A percentile compares a stretch with the other conserved stretches of the same genome.
Evolutionary conservation across 441 rosid genomes (phyloP).

Genomic region (Gossypium lobatum): DNA sequence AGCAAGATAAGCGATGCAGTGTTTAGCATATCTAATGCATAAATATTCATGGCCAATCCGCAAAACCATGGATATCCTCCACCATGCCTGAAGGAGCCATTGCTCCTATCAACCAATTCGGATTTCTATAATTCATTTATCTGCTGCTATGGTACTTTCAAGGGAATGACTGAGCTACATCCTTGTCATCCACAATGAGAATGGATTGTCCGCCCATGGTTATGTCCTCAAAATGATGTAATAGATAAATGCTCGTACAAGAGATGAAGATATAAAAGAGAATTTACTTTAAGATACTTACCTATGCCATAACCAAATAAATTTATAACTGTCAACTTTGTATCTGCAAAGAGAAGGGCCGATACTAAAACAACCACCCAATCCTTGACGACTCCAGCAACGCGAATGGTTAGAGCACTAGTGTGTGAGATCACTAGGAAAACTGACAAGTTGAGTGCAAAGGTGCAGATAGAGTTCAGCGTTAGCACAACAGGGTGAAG

Average conservation of each 20-base stretch:
- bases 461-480: conserved; percentile 86
- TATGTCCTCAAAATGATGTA: background rate
- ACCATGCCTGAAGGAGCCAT: background rate
- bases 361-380: conserved; percentile 80
- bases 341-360: conserved; percentile 68
- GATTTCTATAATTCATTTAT: background rate
- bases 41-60: background rate
- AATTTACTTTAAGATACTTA: conserved; percentile 22
- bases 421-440: conserved; percentile 92
- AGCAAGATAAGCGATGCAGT: background rate
- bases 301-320: conserved; percentile 74
- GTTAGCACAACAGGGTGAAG: conserved; percentile 56
- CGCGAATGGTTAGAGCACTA: conserved; percentile 89
- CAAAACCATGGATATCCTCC: background rate
- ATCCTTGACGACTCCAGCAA: conserved; percentile 86
- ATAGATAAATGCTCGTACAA: background rate
- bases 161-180: background rate
- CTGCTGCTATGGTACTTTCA: background rate
- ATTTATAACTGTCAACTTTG: conserved; percentile 63
- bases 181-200: background rate
- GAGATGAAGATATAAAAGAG: background rate
- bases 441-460: conserved; percentile 96
- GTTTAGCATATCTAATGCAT: background rate
- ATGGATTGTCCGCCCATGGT: background rate
- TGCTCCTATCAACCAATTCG: background rate